Evolutionary conservation across 2,329 filamentous ascomycete genomes (phyloP).

Genomic region (Fusarium foetens): DNA sequence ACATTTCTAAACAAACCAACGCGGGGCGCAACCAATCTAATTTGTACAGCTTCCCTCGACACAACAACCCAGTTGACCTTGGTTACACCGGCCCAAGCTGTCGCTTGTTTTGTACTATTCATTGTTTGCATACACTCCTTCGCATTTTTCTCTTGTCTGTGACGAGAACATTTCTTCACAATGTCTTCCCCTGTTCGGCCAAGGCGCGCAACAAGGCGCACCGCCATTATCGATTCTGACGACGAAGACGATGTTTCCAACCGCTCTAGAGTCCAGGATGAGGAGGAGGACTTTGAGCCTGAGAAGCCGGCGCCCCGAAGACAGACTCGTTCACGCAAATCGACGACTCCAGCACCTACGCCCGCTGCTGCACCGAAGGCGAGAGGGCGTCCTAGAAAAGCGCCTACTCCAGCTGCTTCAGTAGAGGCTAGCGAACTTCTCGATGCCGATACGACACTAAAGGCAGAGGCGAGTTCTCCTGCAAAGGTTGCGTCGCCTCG

Average conservation of each 20-base stretch:
- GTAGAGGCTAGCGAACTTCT: slow-evolving; percentile 51
- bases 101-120: neutral
- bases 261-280: slow-evolving; percentile 64
- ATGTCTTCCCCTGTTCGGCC: slow-evolving; percentile 53
- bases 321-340: slow-evolving; percentile 55
- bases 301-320: slow-evolving; percentile 68
- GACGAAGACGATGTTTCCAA: slow-evolving; percentile 74
- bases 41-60: slow-evolving; percentile 31
- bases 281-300: slow-evolving; percentile 82
- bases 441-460: slow-evolving; percentile 50
- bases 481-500: slow-evolving; percentile 62
- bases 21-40: slow-evolving; percentile 47
- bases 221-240: slow-evolving; percentile 81
- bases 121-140: slow-evolving; percentile 1
- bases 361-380: slow-evolving; percentile 58
- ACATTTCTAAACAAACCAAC: slow-evolving; percentile 54
- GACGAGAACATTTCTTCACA: slow-evolving; percentile 20
- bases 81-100: neutral
- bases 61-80: slow-evolving; percentile 1
- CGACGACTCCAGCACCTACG: slow-evolving; percentile 56
- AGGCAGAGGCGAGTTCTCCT: slow-evolving; percentile 47
- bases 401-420: slow-evolving; percentile 45
- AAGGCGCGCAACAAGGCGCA: slow-evolving; percentile 68
- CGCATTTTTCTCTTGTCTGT: slow-evolving; percentile 18
- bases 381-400: slow-evolving; percentile 57